Evolutionary conservation across 2,329 filamentous ascomycete genomes (phyloP), one percentile per base, ranked within the genome.

Genomic region (Alternaria sp.): DNA sequence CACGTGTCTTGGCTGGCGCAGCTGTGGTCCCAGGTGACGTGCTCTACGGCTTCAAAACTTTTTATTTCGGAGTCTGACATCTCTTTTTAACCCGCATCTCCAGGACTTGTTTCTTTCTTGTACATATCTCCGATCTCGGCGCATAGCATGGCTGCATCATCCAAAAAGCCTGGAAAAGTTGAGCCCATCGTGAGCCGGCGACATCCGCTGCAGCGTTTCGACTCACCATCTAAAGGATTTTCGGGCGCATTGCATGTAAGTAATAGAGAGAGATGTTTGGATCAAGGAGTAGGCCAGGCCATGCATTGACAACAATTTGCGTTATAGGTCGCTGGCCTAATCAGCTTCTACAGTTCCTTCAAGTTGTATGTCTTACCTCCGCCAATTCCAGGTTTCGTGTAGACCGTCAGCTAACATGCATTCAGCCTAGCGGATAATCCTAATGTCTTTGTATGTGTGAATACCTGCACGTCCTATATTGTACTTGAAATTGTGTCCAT

Each of bases 151-250:
- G 53, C 48, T 41, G 41, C 11, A 42, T 28, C 45, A 23, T 13
- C 49, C 5, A 50, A 51, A 24, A 58, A 34, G 14, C 14, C 45
- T 8, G 44, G 29, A 1, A 29, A 50, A 9, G 37, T 65, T 7
- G 63, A 71, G 14, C 59, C 61, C 31, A 54, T 68, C 59, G 62
- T 77, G 50, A 68, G 75, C 53, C 69, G 71, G 49, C 74, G 71
- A 44, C 88, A 92, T 78, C 86, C 84, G 41, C 82, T 90, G 4
- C 90, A 92, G 76, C 82, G 88, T 37, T 78, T 91, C 21, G 72
- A 82, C 3, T 88, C 89, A 58, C 90, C 90, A 0, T 88, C 88
- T 1, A 84, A 84, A 58, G 83, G 83, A 39, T 67, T 86, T 56
- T 92, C 90, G 2, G 83, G 89, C 23, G 59, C 85, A 9, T 74